Conservation (phyloP, 495 filamentous ascomycete species). For the Jackrogersella minutella region DNA sequence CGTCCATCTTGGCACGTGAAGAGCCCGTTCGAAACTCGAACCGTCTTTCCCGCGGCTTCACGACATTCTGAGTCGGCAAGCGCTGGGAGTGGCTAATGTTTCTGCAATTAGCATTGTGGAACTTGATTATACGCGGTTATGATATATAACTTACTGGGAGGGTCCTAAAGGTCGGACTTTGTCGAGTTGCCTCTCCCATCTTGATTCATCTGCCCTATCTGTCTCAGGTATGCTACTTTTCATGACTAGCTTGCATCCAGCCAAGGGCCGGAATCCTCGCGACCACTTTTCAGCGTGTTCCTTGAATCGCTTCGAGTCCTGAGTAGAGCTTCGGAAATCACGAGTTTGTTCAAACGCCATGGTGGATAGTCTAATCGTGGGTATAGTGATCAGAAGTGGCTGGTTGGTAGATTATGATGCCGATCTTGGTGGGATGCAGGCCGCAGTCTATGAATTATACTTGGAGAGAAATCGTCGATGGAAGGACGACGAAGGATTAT, state of each 20-base stretch:
- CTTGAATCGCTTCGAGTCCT: constrained; percentile 56
- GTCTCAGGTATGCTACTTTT: not conserved
- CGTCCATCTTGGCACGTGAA: constrained; percentile 43
- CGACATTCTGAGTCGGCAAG: constrained; percentile 45
- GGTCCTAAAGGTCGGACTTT: constrained; percentile 44
- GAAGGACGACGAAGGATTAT: constrained; percentile 12
- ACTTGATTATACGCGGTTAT: constrained; percentile 15
- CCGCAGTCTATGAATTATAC: constrained; percentile 8
- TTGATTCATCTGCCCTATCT: constrained; percentile 13
- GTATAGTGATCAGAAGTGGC: not conserved
- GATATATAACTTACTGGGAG: constrained; percentile 35
- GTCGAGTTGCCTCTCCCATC: constrained; percentile 40
- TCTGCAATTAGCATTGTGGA: constrained; percentile 14
- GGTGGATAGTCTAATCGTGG: not conserved
- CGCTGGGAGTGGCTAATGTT: constrained; percentile 32
- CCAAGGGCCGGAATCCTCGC: constrained; percentile 41
- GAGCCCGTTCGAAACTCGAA: constrained; percentile 18
- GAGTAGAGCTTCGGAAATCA: constrained; percentile 53
- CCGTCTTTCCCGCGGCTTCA: constrained; percentile 44
- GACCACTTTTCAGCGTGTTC: constrained; percentile 53
- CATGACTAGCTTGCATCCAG: constrained; percentile 35
- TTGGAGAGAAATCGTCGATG: not conserved
- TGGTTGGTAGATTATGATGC: constrained; percentile 1
- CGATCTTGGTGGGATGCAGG: not conserved
- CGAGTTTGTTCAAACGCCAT: constrained; percentile 49